Evolutionary conservation across 345 rosid species (phyloP), one percentile per base, ranked within the genome.

Genomic region (Trapa bicornis): DNA sequence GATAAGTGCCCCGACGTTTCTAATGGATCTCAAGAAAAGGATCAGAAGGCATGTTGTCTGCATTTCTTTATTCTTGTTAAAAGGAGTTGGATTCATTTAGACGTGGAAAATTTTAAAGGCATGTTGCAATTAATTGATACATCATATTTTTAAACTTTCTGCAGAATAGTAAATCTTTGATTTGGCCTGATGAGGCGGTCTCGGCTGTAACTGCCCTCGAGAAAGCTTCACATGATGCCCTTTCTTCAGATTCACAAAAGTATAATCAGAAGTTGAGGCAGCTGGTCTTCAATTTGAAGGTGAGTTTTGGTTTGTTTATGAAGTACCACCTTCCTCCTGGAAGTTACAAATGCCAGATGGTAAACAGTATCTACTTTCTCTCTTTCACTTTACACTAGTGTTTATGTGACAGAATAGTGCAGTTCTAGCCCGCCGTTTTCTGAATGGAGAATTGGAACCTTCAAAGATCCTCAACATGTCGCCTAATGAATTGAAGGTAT

Each of bases 141-240:
- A 4, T 67, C 43, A 48, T 43, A 22, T 47, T 52, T 71, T 67
- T 15, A 22, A 22, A 70, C 36, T 61, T 64, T 69, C 47, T 78
- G 68, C 83, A 91, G 99, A 76, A 45, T 47, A 71, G 62, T 54
- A 84, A 82, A 66, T 65, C 71, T 37, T 89, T 91, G 71, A 64
- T 76, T 71, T 95, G 98, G 96, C 99, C 96, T 42, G 92, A 95
- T 82, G 86, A 78, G 76, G 96, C 94, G 65, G 89, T 91, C 80
- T 76, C 84, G 67, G 84, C 90, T 5, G 86, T 89, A 63, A 72
- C 71, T 74, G 89, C 91, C 62, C 96, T 95, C 72, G 99, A 95
- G 89, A 76, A 80, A 77, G 96, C 86, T 17, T 79, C 87, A 13
- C 92, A 91, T 78, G 88, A 81, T 64, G 67, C 93, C 58, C 82